Evolutionary conservation across 331 rosid genomes (phyloP), one percentile per base, ranked within the genome.

Genomic region (Ulmus americana): DNA sequence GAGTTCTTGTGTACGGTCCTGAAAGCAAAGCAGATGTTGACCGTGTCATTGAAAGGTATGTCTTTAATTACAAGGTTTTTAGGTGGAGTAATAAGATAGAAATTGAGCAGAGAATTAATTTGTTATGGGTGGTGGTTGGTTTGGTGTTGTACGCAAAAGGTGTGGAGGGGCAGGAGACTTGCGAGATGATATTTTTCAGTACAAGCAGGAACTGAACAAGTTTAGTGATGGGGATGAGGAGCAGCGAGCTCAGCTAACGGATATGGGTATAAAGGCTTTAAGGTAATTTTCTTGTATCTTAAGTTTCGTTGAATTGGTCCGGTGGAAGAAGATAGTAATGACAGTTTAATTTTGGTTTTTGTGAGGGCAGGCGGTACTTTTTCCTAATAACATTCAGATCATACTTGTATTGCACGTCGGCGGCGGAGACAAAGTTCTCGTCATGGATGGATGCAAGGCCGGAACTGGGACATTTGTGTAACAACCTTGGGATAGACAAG

Each of bases 11-110:
- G 68, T 62, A 80, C 49, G 94, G 96, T 68, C 96, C 96, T 48
- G 87, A 86, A 76, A 88, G 96, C 84, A 88, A 88, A 84, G 82
- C 86, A 53, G 86, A 86, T 60, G 87, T 80, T 66, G 96, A 88
- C 77, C 64, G 82, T 70, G 70, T 86, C 71, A 80, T 88, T 72
- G 96, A 88, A 68, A 86, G 88, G 91, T 88, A 77, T 43, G 18
- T 8, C 53, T 6, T 56, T 0, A 15, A 38, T 7, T 45, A 1
- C 22, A 11, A 40, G 10, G 10, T 46, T 9, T 46, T 46, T 46
- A 46, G 10, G 13, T 46, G 10, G 13, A 8, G 4, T 46, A 46
- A n/a, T 46, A 7, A 28, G 35, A 2, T 28, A 28, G 35, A 28
- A 28, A 28, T 28, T 28, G 2, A 28, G 35, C 35, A 28, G 35